Evolutionary conservation across 2,329 filamentous ascomycete genomes (phyloP).

Genomic region (Stachybotrys chartarum): DNA sequence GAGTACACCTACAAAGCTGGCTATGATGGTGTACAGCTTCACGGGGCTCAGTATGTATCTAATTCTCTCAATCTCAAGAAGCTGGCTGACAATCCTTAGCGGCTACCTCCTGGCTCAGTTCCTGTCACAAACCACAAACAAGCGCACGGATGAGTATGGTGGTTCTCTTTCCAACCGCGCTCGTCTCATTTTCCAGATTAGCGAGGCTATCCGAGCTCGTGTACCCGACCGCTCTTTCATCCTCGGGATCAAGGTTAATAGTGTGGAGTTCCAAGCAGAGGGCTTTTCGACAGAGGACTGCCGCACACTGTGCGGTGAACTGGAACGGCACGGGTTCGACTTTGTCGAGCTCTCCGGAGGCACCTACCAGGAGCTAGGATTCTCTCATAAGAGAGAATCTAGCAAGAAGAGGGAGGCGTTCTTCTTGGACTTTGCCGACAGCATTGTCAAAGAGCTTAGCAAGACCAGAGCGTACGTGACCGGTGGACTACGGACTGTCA

Average conservation of each 20-base stretch:
- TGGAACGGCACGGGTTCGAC: slow-evolving; percentile 44
- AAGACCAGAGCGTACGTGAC: slow-evolving; percentile 53
- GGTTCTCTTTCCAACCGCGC: slow-evolving; percentile 34
- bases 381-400: slow-evolving; percentile 43
- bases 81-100: slow-evolving; percentile 6
- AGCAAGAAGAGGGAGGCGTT: slow-evolving; percentile 50
- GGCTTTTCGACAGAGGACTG: slow-evolving; percentile 47
- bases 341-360: slow-evolving; percentile 56
- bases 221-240: slow-evolving; percentile 26
- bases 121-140: slow-evolving; percentile 40
- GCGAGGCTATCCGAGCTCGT: slow-evolving; percentile 22
- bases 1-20: slow-evolving; percentile 57
- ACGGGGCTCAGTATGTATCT: slow-evolving; percentile 36
- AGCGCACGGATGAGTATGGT: slow-evolving; percentile 45
- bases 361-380: slow-evolving; percentile 48
- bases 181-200: slow-evolving; percentile 38
- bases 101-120: slow-evolving; percentile 49
- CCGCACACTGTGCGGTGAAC: slow-evolving; percentile 33
- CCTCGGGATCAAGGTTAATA: slow-evolving; percentile 51
- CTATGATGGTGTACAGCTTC: slow-evolving; percentile 45
- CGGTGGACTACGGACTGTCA: slow-evolving; percentile 47
- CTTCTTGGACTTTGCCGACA: slow-evolving; percentile 54
- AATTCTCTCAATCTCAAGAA: not conserved
- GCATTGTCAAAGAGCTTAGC: slow-evolving; percentile 33
- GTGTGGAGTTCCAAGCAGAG: slow-evolving; percentile 46